These are phyloP conservation scores for Apodospora peruviana DNA, from an alignment of 495 filamentous ascomycete genomes.

Conservation along the genomic window DNA sequence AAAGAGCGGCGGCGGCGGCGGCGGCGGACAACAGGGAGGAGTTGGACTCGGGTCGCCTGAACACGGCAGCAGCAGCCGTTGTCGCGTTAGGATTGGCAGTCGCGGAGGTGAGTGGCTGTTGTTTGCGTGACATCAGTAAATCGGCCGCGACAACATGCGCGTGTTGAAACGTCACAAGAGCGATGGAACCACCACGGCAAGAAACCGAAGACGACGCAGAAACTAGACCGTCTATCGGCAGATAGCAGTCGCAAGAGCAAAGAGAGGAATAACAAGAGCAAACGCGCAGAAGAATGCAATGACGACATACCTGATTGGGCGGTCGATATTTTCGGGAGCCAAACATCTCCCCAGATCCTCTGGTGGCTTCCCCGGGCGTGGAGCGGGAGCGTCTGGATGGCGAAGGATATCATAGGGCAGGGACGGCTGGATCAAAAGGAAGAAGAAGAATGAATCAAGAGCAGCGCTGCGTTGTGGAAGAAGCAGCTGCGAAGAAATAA, in stretches of 20 bases:
- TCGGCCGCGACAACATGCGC: neutral
- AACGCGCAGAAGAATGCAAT: slow-evolving; percentile 10
- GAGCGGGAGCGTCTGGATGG: slow-evolving; percentile 9
- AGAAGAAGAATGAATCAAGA: neutral
- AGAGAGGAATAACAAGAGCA: slow-evolving; percentile 7
- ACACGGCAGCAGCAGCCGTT: slow-evolving; percentile 74
- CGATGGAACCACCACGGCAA: too few species aligned
- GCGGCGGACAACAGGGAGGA: slow-evolving; percentile 72
- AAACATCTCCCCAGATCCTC: slow-evolving; percentile 30
- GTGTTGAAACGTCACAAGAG: neutral
- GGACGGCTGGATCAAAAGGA: neutral
- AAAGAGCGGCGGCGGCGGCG: slow-evolving; percentile 77
- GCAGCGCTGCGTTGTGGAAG: neutral
- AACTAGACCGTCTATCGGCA: neutral
- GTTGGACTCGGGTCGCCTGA: slow-evolving; percentile 58
- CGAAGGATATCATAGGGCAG: slow-evolving; percentile 11
- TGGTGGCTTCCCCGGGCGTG: neutral
- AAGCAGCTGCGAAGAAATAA: neutral
- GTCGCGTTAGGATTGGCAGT: slow-evolving; percentile 65
- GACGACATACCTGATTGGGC: slow-evolving; percentile 42
- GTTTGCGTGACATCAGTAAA: slow-evolving; percentile 7
- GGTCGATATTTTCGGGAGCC: slow-evolving; percentile 39
- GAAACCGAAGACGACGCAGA: neutral
- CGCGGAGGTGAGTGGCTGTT: slow-evolving; percentile 53
- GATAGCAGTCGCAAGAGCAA: neutral